A percentile compares a stretch with the other conserved stretches of the same genome.
These are phyloP conservation scores for Viola odorata DNA, from an alignment of 345 rosid genomes.

Conservation along the genomic window DNA sequence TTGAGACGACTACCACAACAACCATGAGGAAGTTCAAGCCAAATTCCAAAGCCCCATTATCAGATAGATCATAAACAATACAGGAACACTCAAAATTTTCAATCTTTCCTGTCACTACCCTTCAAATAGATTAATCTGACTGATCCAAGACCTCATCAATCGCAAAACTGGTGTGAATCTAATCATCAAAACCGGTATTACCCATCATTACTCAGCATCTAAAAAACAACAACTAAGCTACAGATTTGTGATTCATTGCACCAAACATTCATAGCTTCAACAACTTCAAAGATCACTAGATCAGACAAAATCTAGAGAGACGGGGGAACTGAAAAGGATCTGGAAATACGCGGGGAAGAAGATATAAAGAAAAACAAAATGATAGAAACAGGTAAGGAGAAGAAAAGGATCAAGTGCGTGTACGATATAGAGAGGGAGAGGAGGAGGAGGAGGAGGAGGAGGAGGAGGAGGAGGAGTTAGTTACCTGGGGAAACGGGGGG, in stretches of 20 bases:
- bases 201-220: neutral
- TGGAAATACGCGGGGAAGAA: neutral
- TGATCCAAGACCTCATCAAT: too few relatives aligned
- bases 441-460: too few relatives aligned
- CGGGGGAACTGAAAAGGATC: neutral
- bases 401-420: neutral
- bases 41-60: too few relatives aligned
- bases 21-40: too few relatives aligned
- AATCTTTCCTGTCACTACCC: too few relatives aligned
- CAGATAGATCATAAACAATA: too few relatives aligned
- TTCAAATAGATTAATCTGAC: too few relatives aligned
- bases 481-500: neutral
- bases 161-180: neutral
- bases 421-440: neutral
- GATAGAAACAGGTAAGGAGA: neutral
- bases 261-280: neutral
- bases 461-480: neutral
- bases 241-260: neutral
- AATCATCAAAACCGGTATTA: neutral
- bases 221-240: neutral
- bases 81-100: too few relatives aligned
- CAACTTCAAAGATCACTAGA: neutral
- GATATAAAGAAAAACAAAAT: neutral
- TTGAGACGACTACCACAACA: too few relatives aligned
- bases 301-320: neutral